Evolutionary conservation across 208 protist genomes (phyloP), one percentile per base, ranked within the genome.

Genomic region (Leishmania braziliensis): DNA sequence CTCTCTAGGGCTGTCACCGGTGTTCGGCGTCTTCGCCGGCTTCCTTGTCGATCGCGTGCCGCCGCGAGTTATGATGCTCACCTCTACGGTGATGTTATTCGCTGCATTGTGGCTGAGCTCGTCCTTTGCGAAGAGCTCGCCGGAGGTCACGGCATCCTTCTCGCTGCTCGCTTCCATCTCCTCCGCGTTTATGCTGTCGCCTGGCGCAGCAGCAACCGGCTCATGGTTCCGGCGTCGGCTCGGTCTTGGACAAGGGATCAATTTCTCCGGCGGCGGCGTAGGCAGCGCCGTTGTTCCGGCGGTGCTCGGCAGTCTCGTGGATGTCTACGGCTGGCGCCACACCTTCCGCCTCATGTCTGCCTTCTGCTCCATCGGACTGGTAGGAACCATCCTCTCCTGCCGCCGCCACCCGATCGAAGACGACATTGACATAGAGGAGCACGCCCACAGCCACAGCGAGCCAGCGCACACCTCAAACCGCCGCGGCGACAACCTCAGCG

Each of bases 291-390:
- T 94, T 36, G 90, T 97, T 39, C 88, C 91, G n/a, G 69, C 90
- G 56, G 81, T 97, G 4, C 82, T 90, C 5, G 93, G 90, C 51
- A 83, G 88, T 18, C 92, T 89, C 83, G 86, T 93, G 29, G 88
- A 93, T 26, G 50, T 71, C 56, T 97, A 97, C 76, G 91, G 91
- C 75, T 97, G 93, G 93, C 91, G 93, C 60, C 88, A 91, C 75
- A 93, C 91, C 16, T 97, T 97, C 79, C 93, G 90, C 3, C 82
- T 95, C 77, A 93, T 93, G 89, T 94, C 91, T 9, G 84, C 82
- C 39, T 95, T 97, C 83, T 95, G 90, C 78, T 83, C 88, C 14
- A 93, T 95, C 78, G 93, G 91, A 1, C 77, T 97, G 6, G n/a
- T 97, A 16, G 93, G 86, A 51, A 87, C 88, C 29, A 80, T 92